These are phyloP conservation scores for Apiospora sp. DNA, from an alignment of 2,329 filamentous ascomycete genomes.

Conservation along the genomic window DNA sequence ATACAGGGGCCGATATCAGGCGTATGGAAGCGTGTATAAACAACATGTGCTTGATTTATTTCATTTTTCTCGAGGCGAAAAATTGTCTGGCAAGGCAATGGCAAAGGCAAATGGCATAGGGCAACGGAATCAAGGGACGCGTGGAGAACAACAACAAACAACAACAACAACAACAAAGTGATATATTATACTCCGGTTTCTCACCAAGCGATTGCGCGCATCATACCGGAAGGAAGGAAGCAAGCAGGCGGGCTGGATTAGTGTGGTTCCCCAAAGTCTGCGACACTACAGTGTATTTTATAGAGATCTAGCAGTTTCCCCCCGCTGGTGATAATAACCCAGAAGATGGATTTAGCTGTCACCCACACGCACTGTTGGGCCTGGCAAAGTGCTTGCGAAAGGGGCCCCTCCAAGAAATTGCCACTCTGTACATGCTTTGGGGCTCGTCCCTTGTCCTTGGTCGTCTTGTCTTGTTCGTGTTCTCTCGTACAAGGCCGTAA, in stretches of 20 bases:
- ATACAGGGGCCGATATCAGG: constrained; percentile 8
- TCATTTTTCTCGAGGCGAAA: constrained; percentile 12
- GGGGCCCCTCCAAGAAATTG: background rate
- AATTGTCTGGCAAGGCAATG: constrained; percentile 22
- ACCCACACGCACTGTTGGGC: background rate
- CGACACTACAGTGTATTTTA: background rate
- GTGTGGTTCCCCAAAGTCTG: background rate
- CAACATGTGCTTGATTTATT: constrained; percentile 19
- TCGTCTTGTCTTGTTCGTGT: background rate
- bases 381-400: constrained; percentile 8
- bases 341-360: background rate
- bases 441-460: background rate
- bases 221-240: background rate
- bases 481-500: background rate
- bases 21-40: constrained; percentile 25
- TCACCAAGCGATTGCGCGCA: constrained; percentile 9
- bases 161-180: constrained; percentile 1
- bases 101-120: constrained; percentile 13
- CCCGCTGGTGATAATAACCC: constrained; percentile 12
- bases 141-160: background rate
- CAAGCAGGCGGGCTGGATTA: constrained; percentile 3
- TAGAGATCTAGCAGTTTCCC: constrained; percentile 3
- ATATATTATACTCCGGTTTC: constrained; percentile 24
- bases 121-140: constrained; percentile 12
- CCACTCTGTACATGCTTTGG: constrained; percentile 5